These are phyloP conservation scores for Nannochloris sp. DNA, from an alignment of 139 green algal genomes.

Conservation along the genomic window DNA sequence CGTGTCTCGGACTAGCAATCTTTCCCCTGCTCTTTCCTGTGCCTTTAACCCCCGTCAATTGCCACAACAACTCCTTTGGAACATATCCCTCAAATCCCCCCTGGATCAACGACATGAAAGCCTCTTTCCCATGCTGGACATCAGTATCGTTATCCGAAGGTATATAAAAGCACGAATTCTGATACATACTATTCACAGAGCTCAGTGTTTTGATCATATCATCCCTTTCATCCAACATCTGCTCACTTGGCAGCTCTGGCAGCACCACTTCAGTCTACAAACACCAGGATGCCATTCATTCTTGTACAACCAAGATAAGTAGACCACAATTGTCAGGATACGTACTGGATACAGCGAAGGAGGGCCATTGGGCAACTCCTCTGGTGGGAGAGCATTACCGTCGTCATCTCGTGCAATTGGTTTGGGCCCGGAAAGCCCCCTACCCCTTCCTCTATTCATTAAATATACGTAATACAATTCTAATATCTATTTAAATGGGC, in stretches of 20 bases:
- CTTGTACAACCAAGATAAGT: too few species aligned
- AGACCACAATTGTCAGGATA: neutral
- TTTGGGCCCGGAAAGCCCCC: neutral
- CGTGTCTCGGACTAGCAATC: too few species aligned
- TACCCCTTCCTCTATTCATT: slow-evolving; percentile 8
- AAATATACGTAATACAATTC: neutral
- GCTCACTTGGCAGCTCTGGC: neutral
- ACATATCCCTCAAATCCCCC: neutral
- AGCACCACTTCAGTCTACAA: neutral
- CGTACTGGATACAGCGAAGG: slow-evolving; percentile 8
- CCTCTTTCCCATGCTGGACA: neutral
- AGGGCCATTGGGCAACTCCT: slow-evolving; percentile 2
- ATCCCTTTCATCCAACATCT: neutral
- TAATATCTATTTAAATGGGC: neutral
- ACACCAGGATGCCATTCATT: too few species aligned
- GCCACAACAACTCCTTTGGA: neutral
- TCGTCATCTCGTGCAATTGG: slow-evolving; percentile 8
- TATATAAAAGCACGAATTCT: neutral
- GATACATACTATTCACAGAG: neutral
- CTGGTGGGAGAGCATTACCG: slow-evolving; percentile 1
- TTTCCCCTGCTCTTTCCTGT: too few species aligned
- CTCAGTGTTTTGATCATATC: slow-evolving; percentile 3
- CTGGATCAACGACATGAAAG: neutral
- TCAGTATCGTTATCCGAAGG: neutral
- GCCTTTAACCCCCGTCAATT: too few species aligned